These are phyloP conservation scores for Barnettozyma pratensis DNA, from an alignment of 805 yeast species.

Conservation along the genomic window DNA sequence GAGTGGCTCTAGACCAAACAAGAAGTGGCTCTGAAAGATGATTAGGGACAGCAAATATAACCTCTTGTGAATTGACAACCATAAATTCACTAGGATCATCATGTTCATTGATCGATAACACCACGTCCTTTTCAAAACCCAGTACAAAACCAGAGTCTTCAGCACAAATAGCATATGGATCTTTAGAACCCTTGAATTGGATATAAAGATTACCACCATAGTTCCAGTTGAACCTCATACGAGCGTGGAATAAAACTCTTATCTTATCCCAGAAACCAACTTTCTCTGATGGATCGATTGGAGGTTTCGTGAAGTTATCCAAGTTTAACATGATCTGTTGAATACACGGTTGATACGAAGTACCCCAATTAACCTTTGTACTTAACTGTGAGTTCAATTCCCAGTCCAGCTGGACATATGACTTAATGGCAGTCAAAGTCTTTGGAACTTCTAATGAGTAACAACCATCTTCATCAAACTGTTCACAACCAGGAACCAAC, in stretches of 20 bases:
- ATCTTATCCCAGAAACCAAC: conserved; percentile 94
- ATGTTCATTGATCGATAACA: conserved; percentile 54
- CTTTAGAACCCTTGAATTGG: conserved; percentile 66
- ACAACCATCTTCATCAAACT: conserved; percentile 34
- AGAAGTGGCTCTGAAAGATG: conserved; percentile 49
- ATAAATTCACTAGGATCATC: conserved; percentile 68
- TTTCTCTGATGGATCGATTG: conserved; percentile 77
- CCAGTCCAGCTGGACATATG: conserved; percentile 57
- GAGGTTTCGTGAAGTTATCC: conserved; percentile 86
- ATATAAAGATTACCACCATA: conserved; percentile 49
- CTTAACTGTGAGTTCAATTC: conserved; percentile 50
- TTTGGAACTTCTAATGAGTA: conserved; percentile 65
- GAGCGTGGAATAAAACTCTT: conserved; percentile 72
- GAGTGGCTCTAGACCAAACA: conserved; percentile 53
- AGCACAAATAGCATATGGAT: conserved; percentile 71
- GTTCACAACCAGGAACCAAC: conserved; percentile 42
- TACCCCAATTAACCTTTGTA: conserved; percentile 77
- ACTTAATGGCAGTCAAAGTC: conserved; percentile 70
- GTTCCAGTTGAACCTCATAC: conserved; percentile 46
- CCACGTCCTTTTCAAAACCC: conserved; percentile 60
- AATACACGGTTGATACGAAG: conserved; percentile 76
- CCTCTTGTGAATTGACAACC: conserved; percentile 54
- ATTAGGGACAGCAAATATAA: conserved; percentile 73
- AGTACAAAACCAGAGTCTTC: conserved; percentile 72
- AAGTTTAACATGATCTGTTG: conserved; percentile 73